Conservation (phyloP, 768 basidiomycete genomes). For the Kwoniella sp. region DNA sequence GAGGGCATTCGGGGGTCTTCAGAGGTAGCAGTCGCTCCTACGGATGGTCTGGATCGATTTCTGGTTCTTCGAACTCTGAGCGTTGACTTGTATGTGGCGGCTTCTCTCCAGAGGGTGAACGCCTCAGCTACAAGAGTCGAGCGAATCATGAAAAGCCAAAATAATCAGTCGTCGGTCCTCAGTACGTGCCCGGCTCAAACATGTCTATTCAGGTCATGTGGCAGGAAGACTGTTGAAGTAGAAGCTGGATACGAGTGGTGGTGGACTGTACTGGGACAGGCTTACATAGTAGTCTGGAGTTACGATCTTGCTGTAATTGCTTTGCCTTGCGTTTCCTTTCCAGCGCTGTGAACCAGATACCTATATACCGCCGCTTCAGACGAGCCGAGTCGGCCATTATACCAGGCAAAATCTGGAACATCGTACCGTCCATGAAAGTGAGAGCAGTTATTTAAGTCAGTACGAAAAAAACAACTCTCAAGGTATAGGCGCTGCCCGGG, state of each 20-base stretch:
- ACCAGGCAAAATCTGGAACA: slow-evolving; percentile 19
- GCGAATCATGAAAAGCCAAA: not conserved
- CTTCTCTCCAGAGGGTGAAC: slow-evolving; percentile 27
- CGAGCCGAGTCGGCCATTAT: slow-evolving; percentile 13
- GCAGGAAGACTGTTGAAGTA: no score
- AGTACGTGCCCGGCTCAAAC: no score
- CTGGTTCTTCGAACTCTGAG: slow-evolving; percentile 7
- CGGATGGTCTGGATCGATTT: slow-evolving; percentile 23
- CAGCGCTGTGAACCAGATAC: slow-evolving; percentile 10
- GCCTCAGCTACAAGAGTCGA: slow-evolving; percentile 31
- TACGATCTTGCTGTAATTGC: slow-evolving; percentile 9
- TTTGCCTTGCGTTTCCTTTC: slow-evolving; percentile 7
- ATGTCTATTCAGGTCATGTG: no score
- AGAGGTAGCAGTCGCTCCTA: no score
- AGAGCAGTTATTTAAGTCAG: not conserved
- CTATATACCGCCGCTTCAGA: slow-evolving; percentile 12
- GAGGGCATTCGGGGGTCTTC: not conserved
- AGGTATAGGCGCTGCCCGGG: no score
- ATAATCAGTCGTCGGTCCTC: not conserved
- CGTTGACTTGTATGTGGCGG: slow-evolving; percentile 13
- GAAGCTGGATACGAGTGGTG: no score
- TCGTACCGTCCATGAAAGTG: no score
- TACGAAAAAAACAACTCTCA: not conserved
- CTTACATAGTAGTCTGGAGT: slow-evolving; percentile 19
- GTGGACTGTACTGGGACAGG: not conserved